Base-by-base conservation (phyloP, 73 alveolate species). In the Paramecium sonneborni region DNA sequence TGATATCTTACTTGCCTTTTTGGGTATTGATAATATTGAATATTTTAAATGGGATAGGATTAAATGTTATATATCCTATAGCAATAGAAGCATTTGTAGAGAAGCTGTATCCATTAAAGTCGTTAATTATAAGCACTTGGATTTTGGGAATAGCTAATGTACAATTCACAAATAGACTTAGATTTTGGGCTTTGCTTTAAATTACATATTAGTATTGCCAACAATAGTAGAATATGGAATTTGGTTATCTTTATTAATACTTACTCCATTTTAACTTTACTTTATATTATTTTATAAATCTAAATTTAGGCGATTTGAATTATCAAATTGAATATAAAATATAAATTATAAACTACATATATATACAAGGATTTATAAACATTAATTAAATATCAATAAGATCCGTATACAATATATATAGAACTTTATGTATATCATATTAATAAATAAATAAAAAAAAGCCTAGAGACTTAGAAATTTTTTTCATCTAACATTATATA, bases 391-490 rank as follows among this genome's bases (percentile, higher is more conserved):
- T 52, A 52, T 21, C 10, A 18, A 52, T 52, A 30, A 52, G 68
- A 52, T 52, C 68, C 30, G 11, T 52, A 0, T 18, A n/a, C 32
- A 18, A 52, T n/a, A 30, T 52, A 52, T 52, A 0, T n/a, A n/a
- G n/a, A n/a, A n/a, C n/a, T n/a, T n/a, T n/a, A n/a, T n/a, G n/a
- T n/a, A n/a, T n/a, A n/a, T n/a, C n/a, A n/a, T n/a, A n/a, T n/a
- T n/a, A n/a, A n/a, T n/a, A n/a, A n/a, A n/a, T n/a, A n/a, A n/a
- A n/a, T n/a, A n/a, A n/a, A 28, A 52, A 35, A 15, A 28, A 85
- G 92, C 55, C 69, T 38, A 26, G 39, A 21, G 93, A 86, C 21
- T 76, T 86, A 37, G 34, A 70, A 23, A 86, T 86, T 18, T 20
- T 41, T 20, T 38, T 24, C 5, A 90, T 92, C 8, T 32, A 72